Evolutionary conservation across 1,284 basidiomycete genomes (phyloP).

Genomic region (Malassezia caprae): DNA sequence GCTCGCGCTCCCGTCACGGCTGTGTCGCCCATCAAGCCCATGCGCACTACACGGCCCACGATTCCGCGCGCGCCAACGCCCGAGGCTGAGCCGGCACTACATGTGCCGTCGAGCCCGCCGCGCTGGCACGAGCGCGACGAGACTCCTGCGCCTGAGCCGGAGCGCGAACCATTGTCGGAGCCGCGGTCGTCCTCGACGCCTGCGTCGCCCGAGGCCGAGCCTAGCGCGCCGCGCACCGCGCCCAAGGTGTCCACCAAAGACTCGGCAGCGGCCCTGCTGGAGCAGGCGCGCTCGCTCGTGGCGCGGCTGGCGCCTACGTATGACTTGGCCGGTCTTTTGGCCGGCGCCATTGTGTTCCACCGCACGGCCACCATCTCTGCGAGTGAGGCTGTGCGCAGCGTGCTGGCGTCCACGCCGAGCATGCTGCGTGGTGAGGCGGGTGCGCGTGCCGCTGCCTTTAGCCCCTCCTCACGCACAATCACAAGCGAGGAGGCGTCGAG

Average conservation of each 20-base stretch:
- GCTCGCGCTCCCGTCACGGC: conserved; percentile 14
- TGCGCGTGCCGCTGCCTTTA: conserved; percentile 25
- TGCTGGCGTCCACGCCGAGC: conserved; percentile 35
- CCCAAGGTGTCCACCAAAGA: not conserved
- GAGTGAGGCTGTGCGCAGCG: conserved; percentile 38
- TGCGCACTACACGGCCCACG: not conserved
- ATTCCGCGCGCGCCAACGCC: not conserved
- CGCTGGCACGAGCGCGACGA: not conserved
- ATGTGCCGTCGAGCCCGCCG: conserved; percentile 9
- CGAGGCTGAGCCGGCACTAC: conserved; percentile 15
- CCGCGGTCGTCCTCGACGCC: not conserved
- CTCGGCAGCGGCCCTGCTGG: not conserved
- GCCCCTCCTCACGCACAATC: conserved; percentile 24
- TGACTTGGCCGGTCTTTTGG: conserved; percentile 42
- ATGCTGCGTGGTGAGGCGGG: conserved; percentile 41
- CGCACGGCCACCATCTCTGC: conserved; percentile 45
- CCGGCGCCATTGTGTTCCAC: conserved; percentile 45
- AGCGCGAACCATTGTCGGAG: not conserved
- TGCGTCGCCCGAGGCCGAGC: not conserved
- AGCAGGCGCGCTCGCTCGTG: conserved; percentile 19
- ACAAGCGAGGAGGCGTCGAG: not conserved
- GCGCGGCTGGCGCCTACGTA: conserved; percentile 35
- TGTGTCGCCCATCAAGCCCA: conserved; percentile 23
- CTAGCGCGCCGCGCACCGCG: conserved; percentile 7
- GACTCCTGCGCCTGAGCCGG: not conserved